Conservation (phyloP, 768 basidiomycete genomes). For the Pulveroboletus sp. region DNA sequence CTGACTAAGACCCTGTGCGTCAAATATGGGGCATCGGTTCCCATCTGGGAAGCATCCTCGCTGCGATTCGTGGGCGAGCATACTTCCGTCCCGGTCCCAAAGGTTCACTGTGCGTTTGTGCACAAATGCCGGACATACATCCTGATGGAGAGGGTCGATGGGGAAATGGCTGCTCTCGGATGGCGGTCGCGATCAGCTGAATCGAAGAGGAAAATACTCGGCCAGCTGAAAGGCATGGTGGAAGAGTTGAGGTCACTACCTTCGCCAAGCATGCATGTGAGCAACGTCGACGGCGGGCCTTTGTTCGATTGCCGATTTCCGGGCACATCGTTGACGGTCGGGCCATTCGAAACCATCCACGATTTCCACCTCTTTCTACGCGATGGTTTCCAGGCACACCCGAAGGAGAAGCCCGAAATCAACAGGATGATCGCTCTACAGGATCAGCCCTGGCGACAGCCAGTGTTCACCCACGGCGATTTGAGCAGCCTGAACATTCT, state of each 20-base stretch:
- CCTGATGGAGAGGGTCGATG: not conserved
- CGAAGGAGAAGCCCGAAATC: not conserved
- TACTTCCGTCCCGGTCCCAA: not conserved
- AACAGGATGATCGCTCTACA: not conserved
- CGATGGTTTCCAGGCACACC: not conserved
- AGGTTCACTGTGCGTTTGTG: not conserved
- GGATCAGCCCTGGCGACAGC: not conserved
- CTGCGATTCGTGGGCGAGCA: not conserved
- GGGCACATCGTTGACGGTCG: not conserved
- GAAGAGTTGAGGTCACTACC: not conserved
- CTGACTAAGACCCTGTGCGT: not conserved
- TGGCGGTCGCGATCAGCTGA: not conserved
- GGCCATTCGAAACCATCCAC: not conserved
- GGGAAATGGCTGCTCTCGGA: not conserved
- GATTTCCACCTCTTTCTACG: not conserved
- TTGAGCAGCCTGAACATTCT: not conserved
- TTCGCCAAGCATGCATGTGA: not conserved
- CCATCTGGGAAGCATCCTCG: not conserved
- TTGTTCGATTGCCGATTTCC: not conserved
- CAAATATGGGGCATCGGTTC: not conserved
- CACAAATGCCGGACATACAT: not conserved
- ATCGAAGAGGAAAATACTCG: not conserved
- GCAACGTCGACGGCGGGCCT: not conserved
- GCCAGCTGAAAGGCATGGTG: not conserved
- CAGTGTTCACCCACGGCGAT: not conserved